A percentile compares a stretch with the other conserved stretches of the same genome.
phyloP scores from a whole-genome alignment of 2,329 filamentous ascomycete genomes.

The Fusarium coicis region DNA sequence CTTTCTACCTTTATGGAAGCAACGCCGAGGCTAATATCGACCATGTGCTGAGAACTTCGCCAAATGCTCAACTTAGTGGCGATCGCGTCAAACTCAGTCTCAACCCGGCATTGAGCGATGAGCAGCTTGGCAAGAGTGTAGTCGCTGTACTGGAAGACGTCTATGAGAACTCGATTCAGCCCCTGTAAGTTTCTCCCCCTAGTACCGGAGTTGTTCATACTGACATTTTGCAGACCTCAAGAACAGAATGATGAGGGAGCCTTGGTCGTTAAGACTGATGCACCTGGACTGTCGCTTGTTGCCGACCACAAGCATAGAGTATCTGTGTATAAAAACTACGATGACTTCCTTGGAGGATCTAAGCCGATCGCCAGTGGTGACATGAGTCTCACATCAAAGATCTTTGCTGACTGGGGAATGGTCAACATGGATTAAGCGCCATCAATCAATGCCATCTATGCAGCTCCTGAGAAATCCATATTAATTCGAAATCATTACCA shows the following conservation, averaged over 20 bases:
- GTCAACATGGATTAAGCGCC: neutral
- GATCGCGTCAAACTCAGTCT: neutral
- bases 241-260: neutral
- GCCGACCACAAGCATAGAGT: neutral
- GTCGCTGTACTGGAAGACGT: neutral
- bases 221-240: neutral
- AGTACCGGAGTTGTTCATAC: accelerated
- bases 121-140: neutral
- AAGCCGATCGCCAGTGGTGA: neutral
- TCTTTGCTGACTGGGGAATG: neutral
- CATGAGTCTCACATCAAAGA: neutral
- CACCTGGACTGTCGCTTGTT: neutral
- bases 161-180: neutral
- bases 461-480: neutral
- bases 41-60: neutral
- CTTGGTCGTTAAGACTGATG: neutral
- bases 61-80: neutral
- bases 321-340: neutral
- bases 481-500: neutral
- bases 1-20: neutral
- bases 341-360: neutral
- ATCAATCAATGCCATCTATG: accelerated
- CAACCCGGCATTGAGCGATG: neutral
- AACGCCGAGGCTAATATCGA: neutral
- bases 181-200: neutral